A percentile compares a stretch with the other conserved stretches of the same genome.
phyloP scores from a whole-genome alignment of 805 yeast genomes.

The Trichomonascus vanleenenianus region DNA sequence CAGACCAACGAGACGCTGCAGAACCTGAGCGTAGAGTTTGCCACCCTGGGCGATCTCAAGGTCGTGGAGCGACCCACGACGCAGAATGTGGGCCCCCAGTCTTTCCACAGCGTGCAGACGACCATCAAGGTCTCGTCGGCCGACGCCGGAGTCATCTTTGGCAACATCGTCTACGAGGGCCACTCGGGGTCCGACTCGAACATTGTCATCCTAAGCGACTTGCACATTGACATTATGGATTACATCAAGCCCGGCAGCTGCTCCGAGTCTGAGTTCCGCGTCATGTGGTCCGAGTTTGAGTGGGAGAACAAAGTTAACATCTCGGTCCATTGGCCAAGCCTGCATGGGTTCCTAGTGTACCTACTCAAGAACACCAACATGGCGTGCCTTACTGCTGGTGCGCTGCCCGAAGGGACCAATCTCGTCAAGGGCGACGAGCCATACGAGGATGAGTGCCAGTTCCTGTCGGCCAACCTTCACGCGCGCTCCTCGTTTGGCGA shows the following conservation, averaged over 20 bases:
- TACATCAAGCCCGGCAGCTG: slow-evolving; percentile 93
- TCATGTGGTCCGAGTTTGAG: slow-evolving; percentile 99
- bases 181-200: slow-evolving; percentile 85
- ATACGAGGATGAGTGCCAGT: slow-evolving; percentile 54
- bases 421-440: slow-evolving; percentile 5
- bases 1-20: slow-evolving; percentile 85
- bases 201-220: slow-evolving; percentile 87
- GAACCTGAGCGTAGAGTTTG: slow-evolving; percentile 88
- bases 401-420: slow-evolving; percentile 53
- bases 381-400: slow-evolving; percentile 89
- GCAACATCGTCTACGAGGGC: slow-evolving; percentile 94
- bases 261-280: slow-evolving; percentile 82
- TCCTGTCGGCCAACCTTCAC: slow-evolving; percentile 88
- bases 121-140: slow-evolving; percentile 94
- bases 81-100: slow-evolving; percentile 93
- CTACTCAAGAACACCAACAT: slow-evolving; percentile 81
- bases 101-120: slow-evolving; percentile 81
- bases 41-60: slow-evolving; percentile 91
- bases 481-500: slow-evolving; percentile 93
- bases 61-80: slow-evolving; percentile 87
- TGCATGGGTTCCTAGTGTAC: slow-evolving; percentile 71
- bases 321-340: slow-evolving; percentile 40
- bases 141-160: slow-evolving; percentile 96
- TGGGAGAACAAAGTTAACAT: slow-evolving; percentile 98
- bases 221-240: slow-evolving; percentile 94